phyloP scores from a whole-genome alignment of 1,284 basidiomycete genomes.

The Trichosporon sp. region DNA sequence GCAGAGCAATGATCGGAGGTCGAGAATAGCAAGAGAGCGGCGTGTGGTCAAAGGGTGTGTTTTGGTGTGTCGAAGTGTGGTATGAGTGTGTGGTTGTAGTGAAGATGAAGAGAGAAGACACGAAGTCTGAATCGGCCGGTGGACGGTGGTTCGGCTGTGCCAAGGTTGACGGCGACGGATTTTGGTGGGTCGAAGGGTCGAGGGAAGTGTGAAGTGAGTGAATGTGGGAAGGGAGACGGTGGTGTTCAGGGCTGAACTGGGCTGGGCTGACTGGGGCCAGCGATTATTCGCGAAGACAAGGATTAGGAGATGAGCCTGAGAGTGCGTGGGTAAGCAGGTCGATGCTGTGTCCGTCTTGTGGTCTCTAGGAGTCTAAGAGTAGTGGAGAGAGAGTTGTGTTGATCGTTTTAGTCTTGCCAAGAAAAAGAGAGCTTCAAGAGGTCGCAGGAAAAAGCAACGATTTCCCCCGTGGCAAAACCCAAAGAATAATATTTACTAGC shows the following conservation, averaged over 20 bases:
- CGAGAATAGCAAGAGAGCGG: background rate
- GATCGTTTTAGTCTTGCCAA: background rate
- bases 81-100: no score
- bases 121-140: background rate
- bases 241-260: background rate
- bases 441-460: conserved; percentile 5
- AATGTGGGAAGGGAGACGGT: background rate
- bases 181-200: no score
- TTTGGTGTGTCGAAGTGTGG: no score
- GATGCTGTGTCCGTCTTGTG: no score
- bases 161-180: no score
- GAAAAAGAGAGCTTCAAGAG: background rate
- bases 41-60: background rate
- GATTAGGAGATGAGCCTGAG: background rate
- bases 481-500: background rate
- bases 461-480: conserved; percentile 4
- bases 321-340: no score
- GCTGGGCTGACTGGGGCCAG: no score
- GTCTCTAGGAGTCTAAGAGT: no score
- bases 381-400: background rate
- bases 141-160: no score
- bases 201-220: background rate
- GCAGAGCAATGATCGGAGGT: background rate
- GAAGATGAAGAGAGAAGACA: background rate
- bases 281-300: no score